These are phyloP conservation scores for Rhodocollybia butyracea DNA, from an alignment of 768 basidiomycete species.

Conservation along the genomic window DNA sequence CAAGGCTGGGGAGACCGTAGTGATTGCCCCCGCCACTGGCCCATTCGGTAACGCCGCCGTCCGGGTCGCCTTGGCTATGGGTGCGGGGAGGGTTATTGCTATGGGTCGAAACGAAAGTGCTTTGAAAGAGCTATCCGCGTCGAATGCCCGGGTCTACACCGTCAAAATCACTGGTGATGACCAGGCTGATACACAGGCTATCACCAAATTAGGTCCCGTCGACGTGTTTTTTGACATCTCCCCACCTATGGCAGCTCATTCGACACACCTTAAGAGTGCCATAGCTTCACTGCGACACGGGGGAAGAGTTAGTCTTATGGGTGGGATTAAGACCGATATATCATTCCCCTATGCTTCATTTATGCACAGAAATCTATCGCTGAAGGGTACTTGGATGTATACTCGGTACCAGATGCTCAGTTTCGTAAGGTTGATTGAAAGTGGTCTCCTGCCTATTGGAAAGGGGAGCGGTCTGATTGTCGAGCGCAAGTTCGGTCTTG, in stretches of 20 bases:
- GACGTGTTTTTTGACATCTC: not conserved
- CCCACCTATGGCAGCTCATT: not conserved
- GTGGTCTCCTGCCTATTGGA: not conserved
- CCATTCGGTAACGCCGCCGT: conserved; percentile 9
- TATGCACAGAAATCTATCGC: conserved; percentile 1
- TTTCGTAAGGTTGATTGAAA: not conserved
- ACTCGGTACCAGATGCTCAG: not conserved
- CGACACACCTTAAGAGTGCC: not conserved
- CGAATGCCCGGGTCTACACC: not conserved
- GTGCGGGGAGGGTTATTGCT: conserved; percentile 10
- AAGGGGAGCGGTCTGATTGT: not conserved
- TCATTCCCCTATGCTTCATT: not conserved
- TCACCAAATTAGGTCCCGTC: not conserved
- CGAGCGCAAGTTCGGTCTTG: not conserved
- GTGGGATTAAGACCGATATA: not conserved
- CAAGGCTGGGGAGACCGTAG: not conserved
- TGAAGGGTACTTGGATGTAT: conserved; percentile 3
- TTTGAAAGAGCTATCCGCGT: not conserved
- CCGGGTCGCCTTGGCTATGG: conserved; percentile 8
- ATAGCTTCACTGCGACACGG: not conserved
- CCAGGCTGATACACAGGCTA: not conserved
- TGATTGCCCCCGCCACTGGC: conserved; percentile 9
- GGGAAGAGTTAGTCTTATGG: not conserved
- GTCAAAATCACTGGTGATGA: not conserved
- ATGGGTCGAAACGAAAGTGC: conserved; percentile 3